These are phyloP conservation scores for Fistulina hepatica DNA, from an alignment of 1,284 basidiomycete species.

Conservation along the genomic window DNA sequence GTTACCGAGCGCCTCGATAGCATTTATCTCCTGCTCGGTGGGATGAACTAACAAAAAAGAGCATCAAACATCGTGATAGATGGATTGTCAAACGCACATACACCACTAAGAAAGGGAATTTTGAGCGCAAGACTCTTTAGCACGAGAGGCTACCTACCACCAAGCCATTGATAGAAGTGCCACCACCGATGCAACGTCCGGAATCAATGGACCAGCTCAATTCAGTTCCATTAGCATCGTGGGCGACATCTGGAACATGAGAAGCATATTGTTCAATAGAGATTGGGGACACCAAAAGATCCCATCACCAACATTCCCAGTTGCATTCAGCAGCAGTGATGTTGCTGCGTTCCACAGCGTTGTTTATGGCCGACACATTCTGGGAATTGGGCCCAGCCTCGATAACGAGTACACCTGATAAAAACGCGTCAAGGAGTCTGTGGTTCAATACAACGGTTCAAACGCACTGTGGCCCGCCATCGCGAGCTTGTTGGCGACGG, in stretches of 20 bases:
- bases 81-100: too few relatives aligned
- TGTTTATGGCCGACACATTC: background rate
- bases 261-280: background rate
- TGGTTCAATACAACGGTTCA: too few relatives aligned
- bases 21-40: conserved; percentile 12
- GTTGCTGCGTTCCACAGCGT: background rate
- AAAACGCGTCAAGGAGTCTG: background rate
- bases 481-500: background rate
- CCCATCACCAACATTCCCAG: background rate
- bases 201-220: background rate
- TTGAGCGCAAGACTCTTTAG: too few relatives aligned
- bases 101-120: too few relatives aligned
- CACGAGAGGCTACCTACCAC: too few relatives aligned
- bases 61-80: too few relatives aligned
- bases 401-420: background rate
- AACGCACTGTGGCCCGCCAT: background rate
- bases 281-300: background rate
- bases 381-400: background rate
- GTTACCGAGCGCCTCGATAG: conserved; percentile 14
- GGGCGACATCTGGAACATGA: background rate
- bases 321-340: background rate
- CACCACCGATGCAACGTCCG: conserved; percentile 1
- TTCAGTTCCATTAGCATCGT: background rate
- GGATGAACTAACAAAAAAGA: conserved; percentile 7
- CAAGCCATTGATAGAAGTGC: conserved; percentile 1